These are phyloP conservation scores for Peniophora sp. DNA, from an alignment of 1,284 basidiomycete genomes.

Conservation along the genomic window DNA sequence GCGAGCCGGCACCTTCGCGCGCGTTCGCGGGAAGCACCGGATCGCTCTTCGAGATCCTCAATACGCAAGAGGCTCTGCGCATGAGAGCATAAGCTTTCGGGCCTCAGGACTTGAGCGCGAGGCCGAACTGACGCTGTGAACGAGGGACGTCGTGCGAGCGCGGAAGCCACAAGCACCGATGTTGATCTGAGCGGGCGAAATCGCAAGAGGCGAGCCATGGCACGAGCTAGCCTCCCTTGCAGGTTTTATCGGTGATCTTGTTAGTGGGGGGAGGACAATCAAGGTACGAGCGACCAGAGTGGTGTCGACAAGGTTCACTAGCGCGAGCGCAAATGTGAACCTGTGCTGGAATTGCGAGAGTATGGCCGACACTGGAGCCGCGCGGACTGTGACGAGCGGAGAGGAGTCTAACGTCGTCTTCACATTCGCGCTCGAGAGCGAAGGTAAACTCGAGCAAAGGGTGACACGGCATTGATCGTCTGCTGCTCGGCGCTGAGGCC, in stretches of 20 bases:
- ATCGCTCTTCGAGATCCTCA: constrained; percentile 15
- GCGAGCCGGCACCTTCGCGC: constrained; percentile 14
- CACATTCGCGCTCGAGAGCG: constrained; percentile 35
- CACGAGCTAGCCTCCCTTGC: too few species aligned
- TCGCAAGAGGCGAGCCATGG: constrained; percentile 27
- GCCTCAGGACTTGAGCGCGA: constrained; percentile 54
- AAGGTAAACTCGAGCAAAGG: background rate
- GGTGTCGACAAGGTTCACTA: constrained; percentile 18
- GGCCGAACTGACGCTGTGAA: constrained; percentile 54
- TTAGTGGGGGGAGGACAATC: too few species aligned
- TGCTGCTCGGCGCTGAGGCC: too few species aligned
- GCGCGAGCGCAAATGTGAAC: constrained; percentile 1
- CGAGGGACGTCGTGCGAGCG: constrained; percentile 52
- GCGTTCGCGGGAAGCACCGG: too few species aligned
- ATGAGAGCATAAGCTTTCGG: constrained; percentile 43
- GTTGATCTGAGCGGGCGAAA: constrained; percentile 22
- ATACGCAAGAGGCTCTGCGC: constrained; percentile 54
- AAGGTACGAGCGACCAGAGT: constrained; percentile 30
- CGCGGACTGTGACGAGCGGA: constrained; percentile 46
- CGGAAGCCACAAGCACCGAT: constrained; percentile 29
- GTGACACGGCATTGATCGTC: background rate
- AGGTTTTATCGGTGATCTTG: too few species aligned
- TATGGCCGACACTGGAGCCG: constrained; percentile 42
- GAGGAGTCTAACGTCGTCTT: constrained; percentile 62
- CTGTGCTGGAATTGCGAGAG: constrained; percentile 10